Percentiles rank a stretch among this genome's conserved stretches.
phyloP scores from a whole-genome alignment of 257 asterid genomes.

The Solanum piurae region DNA sequence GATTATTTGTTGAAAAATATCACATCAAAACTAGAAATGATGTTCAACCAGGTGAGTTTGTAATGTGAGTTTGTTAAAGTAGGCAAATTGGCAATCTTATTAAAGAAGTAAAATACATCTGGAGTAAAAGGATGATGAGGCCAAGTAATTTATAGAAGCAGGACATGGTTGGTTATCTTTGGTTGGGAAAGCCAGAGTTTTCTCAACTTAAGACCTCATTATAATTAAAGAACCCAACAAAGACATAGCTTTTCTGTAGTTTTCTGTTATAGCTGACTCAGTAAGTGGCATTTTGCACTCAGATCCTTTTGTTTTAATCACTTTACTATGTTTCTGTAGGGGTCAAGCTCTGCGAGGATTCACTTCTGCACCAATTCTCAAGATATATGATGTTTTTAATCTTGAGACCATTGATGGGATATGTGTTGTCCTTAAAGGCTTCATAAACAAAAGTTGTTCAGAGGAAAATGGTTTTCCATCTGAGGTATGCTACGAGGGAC shows the following conservation, averaged over 20 bases:
- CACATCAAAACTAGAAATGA: not conserved
- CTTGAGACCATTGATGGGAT: slow-evolving; percentile 68
- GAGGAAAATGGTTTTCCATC: slow-evolving; percentile 63
- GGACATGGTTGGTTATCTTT: not conserved
- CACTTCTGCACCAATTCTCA: slow-evolving; percentile 60
- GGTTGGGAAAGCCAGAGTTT: not conserved
- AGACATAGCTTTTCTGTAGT: not conserved
- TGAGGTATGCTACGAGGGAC: slow-evolving; percentile 28
- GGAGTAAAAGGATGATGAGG: not conserved
- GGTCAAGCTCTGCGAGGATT: slow-evolving; percentile 34
- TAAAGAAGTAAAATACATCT: not conserved
- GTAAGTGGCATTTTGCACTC: not conserved
- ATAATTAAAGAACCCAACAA: not conserved
- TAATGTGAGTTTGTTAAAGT: not conserved
- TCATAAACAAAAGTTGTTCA: slow-evolving; percentile 49
- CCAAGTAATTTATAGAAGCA: not conserved
- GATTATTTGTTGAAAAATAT: not conserved
- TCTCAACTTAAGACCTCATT: not conserved
- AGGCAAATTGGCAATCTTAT: not conserved
- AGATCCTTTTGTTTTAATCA: not conserved
- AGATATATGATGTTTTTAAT: slow-evolving; percentile 37
- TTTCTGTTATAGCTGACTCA: not conserved
- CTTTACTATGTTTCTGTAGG: not conserved
- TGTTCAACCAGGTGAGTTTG: not conserved
- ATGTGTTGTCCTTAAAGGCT: slow-evolving; percentile 40